These are phyloP conservation scores for Candida sanyaensis DNA, from an alignment of 1,139 yeast genomes.

Conservation along the genomic window DNA sequence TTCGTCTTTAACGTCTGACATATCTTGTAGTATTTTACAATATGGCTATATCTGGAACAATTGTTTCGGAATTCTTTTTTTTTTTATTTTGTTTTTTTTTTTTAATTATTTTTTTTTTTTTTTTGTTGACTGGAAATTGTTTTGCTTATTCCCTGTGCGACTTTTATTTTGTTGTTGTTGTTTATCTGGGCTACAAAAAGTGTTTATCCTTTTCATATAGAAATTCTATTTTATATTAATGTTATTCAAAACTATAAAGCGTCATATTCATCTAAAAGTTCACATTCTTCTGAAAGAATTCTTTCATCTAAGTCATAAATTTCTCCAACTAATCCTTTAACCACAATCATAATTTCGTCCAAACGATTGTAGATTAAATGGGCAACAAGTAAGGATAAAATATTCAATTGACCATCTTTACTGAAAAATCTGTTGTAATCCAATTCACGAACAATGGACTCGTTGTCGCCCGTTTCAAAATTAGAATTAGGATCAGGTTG, in stretches of 20 bases:
- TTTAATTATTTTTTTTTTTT: no score
- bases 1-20: neutral
- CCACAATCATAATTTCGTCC: constrained; percentile 32
- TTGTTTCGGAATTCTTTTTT: neutral
- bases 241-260: neutral
- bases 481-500: neutral
- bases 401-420: constrained; percentile 34
- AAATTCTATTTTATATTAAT: no score
- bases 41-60: neutral
- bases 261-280: constrained; percentile 1
- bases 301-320: constrained; percentile 25
- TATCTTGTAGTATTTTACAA: neutral
- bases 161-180: no score
- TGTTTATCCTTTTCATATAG: no score
- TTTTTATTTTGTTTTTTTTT: neutral
- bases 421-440: constrained; percentile 32
- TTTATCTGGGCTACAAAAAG: no score
- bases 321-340: constrained; percentile 41
- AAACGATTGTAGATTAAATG: constrained; percentile 35
- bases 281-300: constrained; percentile 10
- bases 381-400: constrained; percentile 30
- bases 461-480: constrained; percentile 10
- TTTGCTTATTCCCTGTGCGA: no score
- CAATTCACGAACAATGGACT: constrained; percentile 20
- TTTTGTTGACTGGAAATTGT: neutral